These are phyloP conservation scores for Naganishia antarctica DNA, from an alignment of 768 basidiomycete species.

Conservation along the genomic window DNA sequence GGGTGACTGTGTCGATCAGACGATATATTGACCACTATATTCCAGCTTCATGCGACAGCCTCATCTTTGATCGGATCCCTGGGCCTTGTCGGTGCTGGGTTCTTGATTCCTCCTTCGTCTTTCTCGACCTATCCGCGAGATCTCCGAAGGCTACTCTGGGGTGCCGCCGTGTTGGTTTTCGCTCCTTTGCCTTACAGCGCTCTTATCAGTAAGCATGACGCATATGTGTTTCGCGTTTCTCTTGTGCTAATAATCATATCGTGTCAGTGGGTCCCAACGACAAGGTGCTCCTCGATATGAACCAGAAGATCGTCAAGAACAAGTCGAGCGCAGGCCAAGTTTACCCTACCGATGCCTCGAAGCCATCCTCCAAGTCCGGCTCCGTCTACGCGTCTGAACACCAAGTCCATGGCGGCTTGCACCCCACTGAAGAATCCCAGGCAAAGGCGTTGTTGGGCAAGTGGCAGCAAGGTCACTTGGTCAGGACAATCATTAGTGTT, in stretches of 20 bases:
- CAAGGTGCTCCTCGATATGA: slow-evolving; percentile 20
- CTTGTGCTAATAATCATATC: neutral
- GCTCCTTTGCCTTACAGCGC: slow-evolving; percentile 24
- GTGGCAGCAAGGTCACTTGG: slow-evolving; percentile 22
- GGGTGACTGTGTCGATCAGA: neutral
- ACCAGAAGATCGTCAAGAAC: slow-evolving; percentile 21
- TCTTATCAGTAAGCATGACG: slow-evolving; percentile 15
- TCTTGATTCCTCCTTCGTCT: slow-evolving; percentile 25
- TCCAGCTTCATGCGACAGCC: slow-evolving; percentile 4
- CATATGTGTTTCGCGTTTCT: neutral
- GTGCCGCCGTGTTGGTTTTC: slow-evolving; percentile 15
- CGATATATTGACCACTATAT: neutral
- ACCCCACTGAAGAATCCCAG: slow-evolving; percentile 18
- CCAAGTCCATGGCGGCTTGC: slow-evolving; percentile 2
- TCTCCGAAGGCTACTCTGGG: slow-evolving; percentile 24
- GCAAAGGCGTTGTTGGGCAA: slow-evolving; percentile 22
- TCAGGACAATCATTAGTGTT: slow-evolving; percentile 16
- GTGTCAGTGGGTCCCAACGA: slow-evolving; percentile 22
- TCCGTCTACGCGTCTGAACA: slow-evolving; percentile 16
- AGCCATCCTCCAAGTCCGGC: slow-evolving; percentile 12
- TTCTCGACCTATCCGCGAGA: slow-evolving; percentile 27
- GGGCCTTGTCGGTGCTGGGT: slow-evolving; percentile 16
- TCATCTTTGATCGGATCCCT: slow-evolving; percentile 23
- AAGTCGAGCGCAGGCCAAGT: slow-evolving; percentile 19
- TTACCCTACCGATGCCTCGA: slow-evolving; percentile 21